phyloP scores from a whole-genome alignment of 257 asterid genomes.

The Solanum tarijense region DNA sequence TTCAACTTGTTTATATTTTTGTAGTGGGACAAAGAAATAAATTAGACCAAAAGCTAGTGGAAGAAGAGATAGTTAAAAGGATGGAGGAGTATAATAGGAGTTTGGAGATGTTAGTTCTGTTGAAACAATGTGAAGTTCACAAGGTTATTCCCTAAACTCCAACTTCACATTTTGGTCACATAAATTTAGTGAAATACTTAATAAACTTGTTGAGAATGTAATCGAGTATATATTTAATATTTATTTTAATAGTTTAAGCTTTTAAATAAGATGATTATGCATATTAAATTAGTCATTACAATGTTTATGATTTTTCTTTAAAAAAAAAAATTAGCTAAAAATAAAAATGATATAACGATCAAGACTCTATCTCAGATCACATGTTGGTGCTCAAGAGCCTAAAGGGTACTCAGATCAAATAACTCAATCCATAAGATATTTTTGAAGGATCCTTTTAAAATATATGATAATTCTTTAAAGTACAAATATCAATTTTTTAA shows the following conservation, averaged over 20 bases:
- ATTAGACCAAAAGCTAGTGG: not conserved
- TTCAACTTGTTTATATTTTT: not conserved
- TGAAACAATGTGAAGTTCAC: conserved; percentile 18
- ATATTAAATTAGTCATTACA: not conserved
- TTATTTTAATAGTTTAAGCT: not conserved
- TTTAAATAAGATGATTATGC: not conserved
- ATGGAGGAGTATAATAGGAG: conserved; percentile 23
- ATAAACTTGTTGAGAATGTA: not conserved
- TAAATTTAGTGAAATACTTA: not conserved
- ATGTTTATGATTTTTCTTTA: fast-evolving
- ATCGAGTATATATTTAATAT: no score
- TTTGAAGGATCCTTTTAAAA: not conserved
- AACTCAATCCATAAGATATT: no score
- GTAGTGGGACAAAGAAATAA: conserved; percentile 17
- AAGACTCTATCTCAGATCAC: no score
- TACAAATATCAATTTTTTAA: not conserved
- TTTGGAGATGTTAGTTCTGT: conserved; percentile 20
- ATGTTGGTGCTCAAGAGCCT: no score
- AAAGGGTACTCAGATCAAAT: no score
- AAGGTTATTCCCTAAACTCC: conserved; percentile 20
- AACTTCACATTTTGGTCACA: not conserved
- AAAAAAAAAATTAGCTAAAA: no score
- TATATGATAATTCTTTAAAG: not conserved
- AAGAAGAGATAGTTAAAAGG: conserved; percentile 26
- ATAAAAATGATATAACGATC: no score